Percentiles rank a stretch among this genome's conserved stretches.
These are phyloP conservation scores for Raffaelea albimanens DNA, from an alignment of 2,329 filamentous ascomycete species.

Conservation along the genomic window DNA sequence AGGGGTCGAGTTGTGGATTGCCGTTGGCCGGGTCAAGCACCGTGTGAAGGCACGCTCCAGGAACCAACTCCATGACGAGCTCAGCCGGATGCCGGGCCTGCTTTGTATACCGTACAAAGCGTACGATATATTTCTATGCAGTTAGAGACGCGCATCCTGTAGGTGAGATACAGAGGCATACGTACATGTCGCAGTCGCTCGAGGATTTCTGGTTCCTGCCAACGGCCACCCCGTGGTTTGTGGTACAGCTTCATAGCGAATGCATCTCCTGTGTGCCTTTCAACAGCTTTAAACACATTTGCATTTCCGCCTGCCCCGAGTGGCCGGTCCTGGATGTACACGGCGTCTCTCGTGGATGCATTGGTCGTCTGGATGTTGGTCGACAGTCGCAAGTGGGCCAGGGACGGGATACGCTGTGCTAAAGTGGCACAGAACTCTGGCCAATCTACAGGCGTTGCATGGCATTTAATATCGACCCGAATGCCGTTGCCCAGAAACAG, in stretches of 20 bases:
- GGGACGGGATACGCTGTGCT: neutral
- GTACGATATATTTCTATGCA: neutral
- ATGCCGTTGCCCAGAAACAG: neutral
- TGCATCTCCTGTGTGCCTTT: neutral
- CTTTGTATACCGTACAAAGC: neutral
- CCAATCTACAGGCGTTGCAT: too few species aligned
- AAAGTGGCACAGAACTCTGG: too few species aligned
- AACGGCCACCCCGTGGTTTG: neutral
- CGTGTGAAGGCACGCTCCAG: neutral
- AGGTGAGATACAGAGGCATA: neutral
- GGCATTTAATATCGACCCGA: neutral
- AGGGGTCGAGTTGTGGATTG: neutral
- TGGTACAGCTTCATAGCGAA: neutral
- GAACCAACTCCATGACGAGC: constrained; percentile 2
- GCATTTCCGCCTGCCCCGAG: neutral
- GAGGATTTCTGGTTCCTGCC: neutral
- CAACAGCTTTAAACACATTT: neutral
- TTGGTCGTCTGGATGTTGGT: neutral
- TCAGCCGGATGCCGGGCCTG: neutral
- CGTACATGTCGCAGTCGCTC: neutral
- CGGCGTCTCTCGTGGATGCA: neutral
- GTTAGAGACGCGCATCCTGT: neutral
- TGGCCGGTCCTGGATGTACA: neutral
- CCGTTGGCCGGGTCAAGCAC: neutral
- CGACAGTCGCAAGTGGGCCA: neutral